Evolutionary conservation across 75 land plant species (phyloP), one percentile per base, ranked within the genome.

Genomic region (Picea sitchensis): DNA sequence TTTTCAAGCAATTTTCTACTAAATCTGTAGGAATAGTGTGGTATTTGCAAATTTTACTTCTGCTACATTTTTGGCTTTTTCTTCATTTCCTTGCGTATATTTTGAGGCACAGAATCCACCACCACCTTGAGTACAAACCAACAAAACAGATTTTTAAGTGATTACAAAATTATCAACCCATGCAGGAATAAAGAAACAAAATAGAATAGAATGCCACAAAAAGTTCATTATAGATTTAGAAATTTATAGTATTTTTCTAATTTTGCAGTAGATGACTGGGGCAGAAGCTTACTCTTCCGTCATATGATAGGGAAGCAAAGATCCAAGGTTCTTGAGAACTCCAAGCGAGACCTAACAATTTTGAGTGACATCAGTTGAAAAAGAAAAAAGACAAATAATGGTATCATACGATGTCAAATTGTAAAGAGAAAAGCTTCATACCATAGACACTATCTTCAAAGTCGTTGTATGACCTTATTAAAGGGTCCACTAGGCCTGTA

Each of bases 381-480:
- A 2, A 3, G 34, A 47, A 79, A 20, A 7, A 36, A 64, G 31
- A 3, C 20, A 26, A n/a, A 26, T 26, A 17, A 26, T 15, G 6
- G 21, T 58, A 78, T 41, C 61, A 23, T 30, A 20, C 14, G 31
- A 51, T 17, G 15, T 31, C 65, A 59, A 34, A 54, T 60, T 21
- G 11, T 76, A 56, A 65, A 81, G 21, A 15, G 13, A 30, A 15
- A 56, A 26, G 15, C 41, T 47, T 17, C 58, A 20, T 87, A 98
- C 99, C 99, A 91, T 98, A 98, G 63, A 98, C 90, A 75, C 98
- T 95, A 80, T 98, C 99, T 82, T 98, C 99, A 84, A 93, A 97
- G 61, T 96, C 99, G 72, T 81, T 93, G 81, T 92, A 94, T 4
- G 99, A 90, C 61, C 90, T 60, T n/a, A 95, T 73, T 44, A 98